Percentiles rank a stretch among this genome's conserved stretches.
Evolutionary conservation across 768 basidiomycete genomes (phyloP).

Genomic region (Rhodotorula sphaerocarpa): DNA sequence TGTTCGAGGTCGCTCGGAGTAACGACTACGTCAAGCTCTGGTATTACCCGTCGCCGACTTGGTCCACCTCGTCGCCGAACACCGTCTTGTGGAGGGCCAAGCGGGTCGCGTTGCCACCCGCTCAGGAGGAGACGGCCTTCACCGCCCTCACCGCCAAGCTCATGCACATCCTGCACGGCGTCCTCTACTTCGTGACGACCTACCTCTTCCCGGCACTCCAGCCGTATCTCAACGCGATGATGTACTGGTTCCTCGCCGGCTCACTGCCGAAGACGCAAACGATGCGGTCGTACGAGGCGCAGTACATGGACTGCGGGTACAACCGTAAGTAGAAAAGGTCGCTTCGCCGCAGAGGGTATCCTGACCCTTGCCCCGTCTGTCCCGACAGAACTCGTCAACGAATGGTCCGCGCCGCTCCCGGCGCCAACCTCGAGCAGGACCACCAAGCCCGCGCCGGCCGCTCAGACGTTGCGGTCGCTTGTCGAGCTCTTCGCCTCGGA

Average conservation of each 20-base stretch:
- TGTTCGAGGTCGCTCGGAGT: conserved; percentile 8
- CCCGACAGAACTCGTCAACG: conserved; percentile 16
- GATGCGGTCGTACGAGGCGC: not conserved
- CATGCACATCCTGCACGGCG: not conserved
- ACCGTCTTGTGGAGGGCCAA: conserved; percentile 6
- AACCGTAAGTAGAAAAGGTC: not conserved
- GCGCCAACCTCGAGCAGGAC: not conserved
- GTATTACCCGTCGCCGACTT: conserved; percentile 3
- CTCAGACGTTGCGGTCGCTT: not conserved
- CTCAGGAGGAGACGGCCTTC: not conserved
- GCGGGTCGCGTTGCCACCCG: not conserved
- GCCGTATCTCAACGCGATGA: not conserved
- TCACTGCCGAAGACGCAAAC: not conserved
- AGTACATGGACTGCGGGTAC: conserved; percentile 1
- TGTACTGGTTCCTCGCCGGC: not conserved
- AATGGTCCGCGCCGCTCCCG: conserved; percentile 6
- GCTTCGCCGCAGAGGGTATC: not conserved
- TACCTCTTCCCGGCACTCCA: not conserved
- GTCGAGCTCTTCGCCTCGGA: not conserved
- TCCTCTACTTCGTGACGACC: not conserved
- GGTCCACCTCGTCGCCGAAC: not conserved
- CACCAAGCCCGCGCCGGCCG: not conserved
- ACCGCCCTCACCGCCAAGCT: not conserved
- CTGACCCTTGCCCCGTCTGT: not conserved
- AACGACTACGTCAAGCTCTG: conserved; percentile 8